Conservation (phyloP, 805 yeast genomes). For the Osmozyma mogii region DNA sequence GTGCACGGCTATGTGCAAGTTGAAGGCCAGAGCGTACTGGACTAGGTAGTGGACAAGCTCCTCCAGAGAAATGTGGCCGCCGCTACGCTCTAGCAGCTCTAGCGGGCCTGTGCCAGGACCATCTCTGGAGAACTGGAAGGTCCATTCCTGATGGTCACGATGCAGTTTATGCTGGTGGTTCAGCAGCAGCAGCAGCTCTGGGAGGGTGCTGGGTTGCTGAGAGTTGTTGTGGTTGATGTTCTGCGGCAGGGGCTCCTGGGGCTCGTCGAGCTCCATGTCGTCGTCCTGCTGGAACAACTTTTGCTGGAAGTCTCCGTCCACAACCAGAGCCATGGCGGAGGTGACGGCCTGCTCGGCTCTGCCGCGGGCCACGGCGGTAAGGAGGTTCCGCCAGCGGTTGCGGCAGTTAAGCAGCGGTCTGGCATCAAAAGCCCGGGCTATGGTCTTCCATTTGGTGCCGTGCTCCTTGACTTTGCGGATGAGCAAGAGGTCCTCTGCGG, state of each 20-base stretch:
- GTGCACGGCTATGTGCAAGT: conserved; percentile 62
- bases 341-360: conserved; percentile 49
- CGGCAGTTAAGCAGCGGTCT: conserved; percentile 87
- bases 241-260: conserved; percentile 16
- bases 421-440: conserved; percentile 61
- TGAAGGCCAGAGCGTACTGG: conserved; percentile 50
- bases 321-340: conserved; percentile 46
- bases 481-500: conserved; percentile 65
- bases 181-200: too few relatives aligned
- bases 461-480: conserved; percentile 58
- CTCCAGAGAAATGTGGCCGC: conserved; percentile 46
- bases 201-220: too few relatives aligned
- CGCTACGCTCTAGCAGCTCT: conserved; percentile 4
- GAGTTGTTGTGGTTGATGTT: too few relatives aligned
- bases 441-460: conserved; percentile 88
- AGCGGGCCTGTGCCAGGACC: too few relatives aligned
- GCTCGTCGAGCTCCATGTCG: conserved; percentile 18
- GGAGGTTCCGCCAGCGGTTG: conserved; percentile 85
- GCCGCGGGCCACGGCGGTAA: conserved; percentile 65
- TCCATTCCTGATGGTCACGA: too few relatives aligned
- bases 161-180: too few relatives aligned
- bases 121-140: too few relatives aligned
- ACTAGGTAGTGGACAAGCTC: conserved; percentile 51
- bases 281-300: conserved; percentile 36
- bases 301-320: conserved; percentile 5